These are phyloP conservation scores for Pelargonium nanum DNA, from an alignment of 345 rosid species.

Conservation along the genomic window DNA sequence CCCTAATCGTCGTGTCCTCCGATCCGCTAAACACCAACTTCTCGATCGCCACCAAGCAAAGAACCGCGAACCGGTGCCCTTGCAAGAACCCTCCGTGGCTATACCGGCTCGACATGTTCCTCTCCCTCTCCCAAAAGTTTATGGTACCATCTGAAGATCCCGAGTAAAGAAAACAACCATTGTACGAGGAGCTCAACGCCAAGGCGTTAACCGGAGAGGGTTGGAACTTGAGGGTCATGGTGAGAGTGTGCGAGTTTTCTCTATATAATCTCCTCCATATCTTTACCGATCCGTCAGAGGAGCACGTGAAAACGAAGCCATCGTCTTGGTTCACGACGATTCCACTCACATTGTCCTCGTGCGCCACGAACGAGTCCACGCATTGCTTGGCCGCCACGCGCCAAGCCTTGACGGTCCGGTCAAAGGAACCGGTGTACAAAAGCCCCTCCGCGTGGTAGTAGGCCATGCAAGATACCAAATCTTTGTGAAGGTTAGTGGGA, in stretches of 20 bases:
- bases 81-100: conserved; percentile 46
- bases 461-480: conserved; percentile 40
- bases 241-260: conserved; percentile 40
- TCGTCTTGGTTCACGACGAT: conserved; percentile 43
- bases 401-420: conserved; percentile 41
- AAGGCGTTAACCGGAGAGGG: conserved; percentile 40
- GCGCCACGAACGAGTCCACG: conserved; percentile 41
- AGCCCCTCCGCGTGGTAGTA: conserved; percentile 37
- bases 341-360: conserved; percentile 32
- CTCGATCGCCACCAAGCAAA: conserved; percentile 28
- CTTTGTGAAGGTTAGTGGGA: conserved; percentile 24
- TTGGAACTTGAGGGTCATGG: conserved; percentile 37
- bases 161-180: conserved; percentile 29
- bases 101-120: conserved; percentile 26
- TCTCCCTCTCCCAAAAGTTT: conserved; percentile 49
- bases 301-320: conserved; percentile 45
- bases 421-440: conserved; percentile 29
- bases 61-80: conserved; percentile 35
- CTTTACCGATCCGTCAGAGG: conserved; percentile 40
- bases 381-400: conserved; percentile 28
- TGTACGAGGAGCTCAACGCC: conserved; percentile 23
- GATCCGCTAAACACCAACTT: conserved; percentile 41
- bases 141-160: conserved; percentile 40
- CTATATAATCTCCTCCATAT: conserved; percentile 39
- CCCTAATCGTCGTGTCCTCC: conserved; percentile 44